Evolutionary conservation across 129 eudicot genomes (phyloP).

Genomic region (Arctium minus): DNA sequence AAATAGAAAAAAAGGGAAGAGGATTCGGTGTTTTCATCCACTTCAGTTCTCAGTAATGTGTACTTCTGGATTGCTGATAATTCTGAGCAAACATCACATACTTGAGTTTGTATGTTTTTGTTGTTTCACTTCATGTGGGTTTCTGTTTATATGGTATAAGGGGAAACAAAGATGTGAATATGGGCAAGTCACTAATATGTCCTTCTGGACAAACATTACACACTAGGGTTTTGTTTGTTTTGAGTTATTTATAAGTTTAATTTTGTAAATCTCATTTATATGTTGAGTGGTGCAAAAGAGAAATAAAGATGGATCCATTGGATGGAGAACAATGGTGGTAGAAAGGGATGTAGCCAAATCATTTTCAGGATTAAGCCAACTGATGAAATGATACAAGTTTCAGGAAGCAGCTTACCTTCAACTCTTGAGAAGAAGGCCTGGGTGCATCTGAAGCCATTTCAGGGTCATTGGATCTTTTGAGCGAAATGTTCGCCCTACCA

Average conservation of each 20-base stretch:
- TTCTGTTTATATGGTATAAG: too few species aligned
- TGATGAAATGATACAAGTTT: conserved; percentile 2
- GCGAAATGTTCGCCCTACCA: conserved; percentile 96
- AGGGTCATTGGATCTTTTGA: conserved; percentile 86
- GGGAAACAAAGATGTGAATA: too few species aligned
- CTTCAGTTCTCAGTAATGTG: not conserved
- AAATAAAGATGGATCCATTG: not conserved
- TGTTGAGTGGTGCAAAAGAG: not conserved
- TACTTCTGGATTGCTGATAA: not conserved
- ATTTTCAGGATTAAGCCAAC: not conserved
- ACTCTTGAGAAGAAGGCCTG: conserved; percentile 72
- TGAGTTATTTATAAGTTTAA: not conserved
- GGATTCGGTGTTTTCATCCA: not conserved
- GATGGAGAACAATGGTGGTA: not conserved
- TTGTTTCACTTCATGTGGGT: not conserved
- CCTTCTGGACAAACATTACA: not conserved
- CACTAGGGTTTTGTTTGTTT: not conserved
- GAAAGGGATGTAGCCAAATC: not conserved
- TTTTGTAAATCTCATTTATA: not conserved
- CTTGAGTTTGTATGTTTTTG: not conserved
- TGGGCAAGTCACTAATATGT: not conserved
- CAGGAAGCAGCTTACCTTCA: conserved; percentile 51
- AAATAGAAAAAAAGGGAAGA: not conserved
- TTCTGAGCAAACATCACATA: not conserved
- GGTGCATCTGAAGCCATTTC: conserved; percentile 74